Evolutionary conservation across 768 basidiomycete genomes (phyloP).

Genomic region (Tulasnella sp.): DNA sequence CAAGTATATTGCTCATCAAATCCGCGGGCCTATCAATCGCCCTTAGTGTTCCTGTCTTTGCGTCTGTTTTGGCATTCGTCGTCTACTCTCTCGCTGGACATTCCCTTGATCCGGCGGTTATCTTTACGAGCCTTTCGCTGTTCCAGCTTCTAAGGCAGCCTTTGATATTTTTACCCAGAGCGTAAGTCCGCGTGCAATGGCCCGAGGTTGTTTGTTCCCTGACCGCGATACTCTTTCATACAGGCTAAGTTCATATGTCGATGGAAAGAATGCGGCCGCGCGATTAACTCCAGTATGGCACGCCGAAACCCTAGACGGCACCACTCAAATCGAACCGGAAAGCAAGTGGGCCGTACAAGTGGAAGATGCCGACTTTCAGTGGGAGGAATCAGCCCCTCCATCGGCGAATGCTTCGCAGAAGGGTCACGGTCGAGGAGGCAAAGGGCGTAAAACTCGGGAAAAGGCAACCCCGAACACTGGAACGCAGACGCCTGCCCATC

Average conservation of each 20-base stretch:
- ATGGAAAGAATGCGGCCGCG: slow-evolving; percentile 58
- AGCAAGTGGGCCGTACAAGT: slow-evolving; percentile 51
- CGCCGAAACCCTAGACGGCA: slow-evolving; percentile 44
- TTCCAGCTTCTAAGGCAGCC: slow-evolving; percentile 67
- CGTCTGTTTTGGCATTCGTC: slow-evolving; percentile 62
- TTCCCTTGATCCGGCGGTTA: slow-evolving; percentile 58
- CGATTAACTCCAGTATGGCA: slow-evolving; percentile 53
- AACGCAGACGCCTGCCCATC: slow-evolving; percentile 14
- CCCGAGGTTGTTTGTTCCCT: neutral
- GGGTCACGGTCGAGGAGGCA: neutral
- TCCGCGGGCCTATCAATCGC: slow-evolving; percentile 61
- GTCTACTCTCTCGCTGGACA: slow-evolving; percentile 56
- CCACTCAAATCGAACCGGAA: slow-evolving; percentile 40
- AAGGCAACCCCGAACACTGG: slow-evolving; percentile 19
- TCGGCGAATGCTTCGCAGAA: neutral
- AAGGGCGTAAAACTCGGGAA: neutral
- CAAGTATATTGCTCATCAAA: slow-evolving; percentile 55
- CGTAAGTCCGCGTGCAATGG: slow-evolving; percentile 1
- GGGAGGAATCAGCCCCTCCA: slow-evolving; percentile 45
- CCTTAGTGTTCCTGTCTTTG: slow-evolving; percentile 58
- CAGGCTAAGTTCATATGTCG: slow-evolving; percentile 55
- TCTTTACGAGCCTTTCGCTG: slow-evolving; percentile 62
- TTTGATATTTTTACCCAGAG: slow-evolving; percentile 59
- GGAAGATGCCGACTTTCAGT: slow-evolving; percentile 56
- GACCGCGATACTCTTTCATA: slow-evolving; percentile 31